A percentile compares a stretch with the other conserved stretches of the same genome.
Evolutionary conservation across 2,329 filamentous ascomycete species (phyloP).

Genomic region (Aureobasidium lini): DNA sequence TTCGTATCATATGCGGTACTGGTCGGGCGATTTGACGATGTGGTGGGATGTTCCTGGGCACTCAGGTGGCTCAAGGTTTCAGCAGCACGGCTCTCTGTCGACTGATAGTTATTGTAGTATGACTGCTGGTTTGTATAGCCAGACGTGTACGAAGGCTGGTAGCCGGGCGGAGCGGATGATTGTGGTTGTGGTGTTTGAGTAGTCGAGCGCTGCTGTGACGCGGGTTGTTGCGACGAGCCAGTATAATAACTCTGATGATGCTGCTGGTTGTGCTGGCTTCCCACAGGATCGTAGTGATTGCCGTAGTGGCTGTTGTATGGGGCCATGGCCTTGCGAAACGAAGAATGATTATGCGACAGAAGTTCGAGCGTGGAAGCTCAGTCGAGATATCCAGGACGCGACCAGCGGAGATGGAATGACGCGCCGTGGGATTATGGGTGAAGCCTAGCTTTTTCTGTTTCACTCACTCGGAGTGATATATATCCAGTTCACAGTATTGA

Average conservation of each 20-base stretch:
- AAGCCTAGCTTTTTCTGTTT: background rate
- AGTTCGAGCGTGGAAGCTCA: background rate
- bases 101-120: slow-evolving; percentile 10
- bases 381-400: background rate
- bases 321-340: slow-evolving; percentile 18
- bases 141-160: background rate
- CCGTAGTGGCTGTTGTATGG: slow-evolving; percentile 22
- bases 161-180: background rate
- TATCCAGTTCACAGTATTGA: background rate
- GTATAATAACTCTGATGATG: slow-evolving; percentile 8
- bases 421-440: background rate
- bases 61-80: slow-evolving; percentile 16
- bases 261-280: slow-evolving; percentile 24
- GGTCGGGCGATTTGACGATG: background rate
- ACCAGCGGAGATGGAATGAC: background rate
- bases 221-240: background rate
- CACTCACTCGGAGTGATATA: background rate
- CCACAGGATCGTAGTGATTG: slow-evolving; percentile 27
- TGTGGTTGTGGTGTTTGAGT: slow-evolving; percentile 13
- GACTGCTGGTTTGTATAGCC: background rate
- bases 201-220: background rate
- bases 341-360: background rate
- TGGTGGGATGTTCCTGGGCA: slow-evolving; percentile 2
- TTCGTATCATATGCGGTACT: background rate
- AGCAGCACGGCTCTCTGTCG: slow-evolving; percentile 15